A percentile compares a stretch with the other conserved stretches of the same genome.
Evolutionary conservation across 768 basidiomycete species (phyloP).

Genomic region (Calocera viscosa): DNA sequence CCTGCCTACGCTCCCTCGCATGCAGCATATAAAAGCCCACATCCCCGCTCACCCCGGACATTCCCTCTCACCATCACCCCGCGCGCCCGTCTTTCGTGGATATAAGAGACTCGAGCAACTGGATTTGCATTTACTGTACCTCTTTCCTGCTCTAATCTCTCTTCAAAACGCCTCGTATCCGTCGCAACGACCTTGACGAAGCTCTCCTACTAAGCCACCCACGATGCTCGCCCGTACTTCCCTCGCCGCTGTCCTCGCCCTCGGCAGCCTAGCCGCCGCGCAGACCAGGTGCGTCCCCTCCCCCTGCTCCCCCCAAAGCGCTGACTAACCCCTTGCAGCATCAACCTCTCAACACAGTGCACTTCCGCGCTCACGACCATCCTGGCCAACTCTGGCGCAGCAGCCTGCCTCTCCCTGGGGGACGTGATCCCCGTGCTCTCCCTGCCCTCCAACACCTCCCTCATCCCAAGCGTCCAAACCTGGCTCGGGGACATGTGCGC

Average conservation of each 20-base stretch:
- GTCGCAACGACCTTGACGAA: neutral
- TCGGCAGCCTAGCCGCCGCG: neutral
- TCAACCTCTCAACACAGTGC: neutral
- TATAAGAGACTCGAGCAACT: no score
- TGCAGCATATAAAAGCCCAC: no score
- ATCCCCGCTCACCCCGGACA: no score
- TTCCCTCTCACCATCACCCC: no score
- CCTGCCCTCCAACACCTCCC: conserved; percentile 18
- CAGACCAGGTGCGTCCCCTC: neutral
- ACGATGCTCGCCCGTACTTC: neutral
- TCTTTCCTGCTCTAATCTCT: no score
- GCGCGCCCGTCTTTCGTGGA: no score
- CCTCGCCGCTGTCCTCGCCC: neutral
- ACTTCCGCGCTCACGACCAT: neutral
- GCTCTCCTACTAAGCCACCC: no score
- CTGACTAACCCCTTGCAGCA: neutral
- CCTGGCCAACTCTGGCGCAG: neutral
- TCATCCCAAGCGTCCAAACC: conserved; percentile 37
- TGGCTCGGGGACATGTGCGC: conserved; percentile 53
- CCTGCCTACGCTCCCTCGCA: no score
- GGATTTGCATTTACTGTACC: no score
- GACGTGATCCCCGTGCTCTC: conserved; percentile 33
- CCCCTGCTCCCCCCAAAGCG: neutral
- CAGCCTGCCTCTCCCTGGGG: conserved; percentile 18
- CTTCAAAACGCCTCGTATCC: neutral